Percentiles rank a stretch among this genome's conserved stretches.
These are phyloP conservation scores for Tribonema minus DNA, from an alignment of 108 stramenopile species.

Conservation along the genomic window DNA sequence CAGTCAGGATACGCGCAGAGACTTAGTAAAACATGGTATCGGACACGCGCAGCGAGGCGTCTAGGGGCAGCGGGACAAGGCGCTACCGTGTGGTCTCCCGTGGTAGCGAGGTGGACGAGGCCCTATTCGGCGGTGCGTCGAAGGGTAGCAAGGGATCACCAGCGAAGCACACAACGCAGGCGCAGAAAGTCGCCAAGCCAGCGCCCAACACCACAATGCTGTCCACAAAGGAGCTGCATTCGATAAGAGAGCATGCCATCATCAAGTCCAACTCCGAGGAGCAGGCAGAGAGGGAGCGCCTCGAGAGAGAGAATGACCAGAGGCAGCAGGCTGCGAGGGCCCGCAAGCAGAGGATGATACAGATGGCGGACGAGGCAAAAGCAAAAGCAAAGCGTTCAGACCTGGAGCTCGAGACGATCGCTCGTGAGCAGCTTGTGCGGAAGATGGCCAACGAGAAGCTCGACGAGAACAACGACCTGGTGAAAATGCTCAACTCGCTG, in stretches of 20 bases:
- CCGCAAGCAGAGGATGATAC: constrained; percentile 65
- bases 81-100: constrained; percentile 33
- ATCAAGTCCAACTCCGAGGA: constrained; percentile 10
- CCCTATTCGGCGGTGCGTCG: constrained; percentile 24
- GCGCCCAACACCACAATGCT: constrained; percentile 21
- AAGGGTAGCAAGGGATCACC: not conserved
- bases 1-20: no score
- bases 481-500: constrained; percentile 66
- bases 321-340: constrained; percentile 45
- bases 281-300: constrained; percentile 28
- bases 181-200: constrained; percentile 7
- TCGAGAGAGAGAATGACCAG: constrained; percentile 7
- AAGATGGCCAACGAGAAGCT: constrained; percentile 66
- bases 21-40: no score
- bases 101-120: constrained; percentile 27
- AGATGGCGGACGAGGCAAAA: constrained; percentile 63
- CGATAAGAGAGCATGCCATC: constrained; percentile 10
- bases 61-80: not conserved
- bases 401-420: constrained; percentile 51
- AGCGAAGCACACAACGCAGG: not conserved
- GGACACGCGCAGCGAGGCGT: no score
- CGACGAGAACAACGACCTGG: constrained; percentile 63
- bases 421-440: constrained; percentile 61
- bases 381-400: constrained; percentile 33
- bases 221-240: constrained; percentile 17